Percentiles rank a stretch among this genome's conserved stretches.
Evolutionary conservation across 768 basidiomycete genomes (phyloP).

Genomic region (Mycena rebaudengoi): DNA sequence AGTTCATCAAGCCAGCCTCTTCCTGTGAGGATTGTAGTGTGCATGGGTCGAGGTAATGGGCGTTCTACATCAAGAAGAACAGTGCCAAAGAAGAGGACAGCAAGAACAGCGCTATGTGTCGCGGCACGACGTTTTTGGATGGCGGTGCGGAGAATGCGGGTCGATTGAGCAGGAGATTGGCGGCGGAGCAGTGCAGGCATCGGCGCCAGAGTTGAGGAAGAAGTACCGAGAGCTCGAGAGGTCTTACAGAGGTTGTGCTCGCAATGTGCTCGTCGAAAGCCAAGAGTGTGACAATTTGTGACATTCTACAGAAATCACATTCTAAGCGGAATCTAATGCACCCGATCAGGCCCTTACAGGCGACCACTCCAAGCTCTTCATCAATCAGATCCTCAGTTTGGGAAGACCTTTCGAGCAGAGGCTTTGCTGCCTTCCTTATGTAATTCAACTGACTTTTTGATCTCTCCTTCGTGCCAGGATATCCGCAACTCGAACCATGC

Average conservation of each 20-base stretch:
- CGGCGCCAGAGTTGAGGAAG: too few species aligned
- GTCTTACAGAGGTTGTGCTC: too few species aligned
- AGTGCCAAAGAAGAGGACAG: background rate
- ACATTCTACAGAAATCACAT: background rate
- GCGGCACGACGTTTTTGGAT: background rate
- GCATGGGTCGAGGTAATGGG: slow-evolving; percentile 3
- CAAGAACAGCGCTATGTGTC: background rate
- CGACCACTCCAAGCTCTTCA: too few species aligned
- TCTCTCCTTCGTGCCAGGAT: too few species aligned
- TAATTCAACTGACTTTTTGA: too few species aligned
- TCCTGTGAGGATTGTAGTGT: slow-evolving; percentile 26
- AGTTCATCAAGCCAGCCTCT: slow-evolving; percentile 24
- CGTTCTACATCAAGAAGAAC: background rate
- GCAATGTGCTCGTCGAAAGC: too few species aligned
- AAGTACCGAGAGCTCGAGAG: too few species aligned
- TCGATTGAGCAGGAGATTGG: background rate
- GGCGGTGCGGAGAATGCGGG: background rate
- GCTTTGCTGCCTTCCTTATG: too few species aligned
- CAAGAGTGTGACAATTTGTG: background rate
- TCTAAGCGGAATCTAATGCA: background rate
- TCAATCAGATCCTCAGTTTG: too few species aligned
- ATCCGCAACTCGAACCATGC: too few species aligned
- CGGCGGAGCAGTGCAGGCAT: too few species aligned
- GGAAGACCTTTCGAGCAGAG: too few species aligned
- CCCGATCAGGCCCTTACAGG: background rate